Base-by-base conservation (phyloP, 768 basidiomycete genomes). In the Suillus paluster region DNA sequence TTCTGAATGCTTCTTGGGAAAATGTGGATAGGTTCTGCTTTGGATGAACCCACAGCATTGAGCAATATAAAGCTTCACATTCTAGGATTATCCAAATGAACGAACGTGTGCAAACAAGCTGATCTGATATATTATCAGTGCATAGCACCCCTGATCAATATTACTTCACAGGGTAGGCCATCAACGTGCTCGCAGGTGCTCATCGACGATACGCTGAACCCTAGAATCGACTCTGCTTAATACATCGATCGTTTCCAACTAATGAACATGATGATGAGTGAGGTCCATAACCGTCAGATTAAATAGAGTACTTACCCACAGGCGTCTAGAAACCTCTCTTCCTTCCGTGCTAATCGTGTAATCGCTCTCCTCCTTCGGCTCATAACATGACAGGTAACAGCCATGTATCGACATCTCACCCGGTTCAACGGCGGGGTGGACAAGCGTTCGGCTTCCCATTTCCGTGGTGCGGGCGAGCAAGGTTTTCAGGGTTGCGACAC, bases 391-490 rank as follows among this genome's bases (percentile, higher is more conserved):
- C 10, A 77, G 49, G 57, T 77, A 78, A 53, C 66, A 68, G 33
- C 78, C 77, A 54, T 72, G 68, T 54, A 34, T 34, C 34, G 5
- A 23, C 15, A 23, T 36, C 21, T 54, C 34, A 54, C 21, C 53
- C 15, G 9, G 21, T 23, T 38, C 67, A 21, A 78, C 57, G 6
- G 76, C 74, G 4, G 71, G 75, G 52, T 73, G 75, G 1, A 79
- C 65, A 2, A 80, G 66, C 1, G 73, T 65, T 34, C 75, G 70
- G 49, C 73, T 70, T 10, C 79, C 78, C 57, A 66, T 68, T 59
- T 79, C 74, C 0, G 69, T 50, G 4, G 76, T 68, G 8, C 74
- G 69, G 1, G 68, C 70, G 5, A 73, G 25, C 27, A 71, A 10
- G 3, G 4, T 41, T n/a, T 62, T 63, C 2, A 70, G 27, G 15